Evolutionary conservation across 352 stramenopile species (phyloP), one percentile per base, ranked within the genome.

Genomic region (Elongisporangium anandrum): DNA sequence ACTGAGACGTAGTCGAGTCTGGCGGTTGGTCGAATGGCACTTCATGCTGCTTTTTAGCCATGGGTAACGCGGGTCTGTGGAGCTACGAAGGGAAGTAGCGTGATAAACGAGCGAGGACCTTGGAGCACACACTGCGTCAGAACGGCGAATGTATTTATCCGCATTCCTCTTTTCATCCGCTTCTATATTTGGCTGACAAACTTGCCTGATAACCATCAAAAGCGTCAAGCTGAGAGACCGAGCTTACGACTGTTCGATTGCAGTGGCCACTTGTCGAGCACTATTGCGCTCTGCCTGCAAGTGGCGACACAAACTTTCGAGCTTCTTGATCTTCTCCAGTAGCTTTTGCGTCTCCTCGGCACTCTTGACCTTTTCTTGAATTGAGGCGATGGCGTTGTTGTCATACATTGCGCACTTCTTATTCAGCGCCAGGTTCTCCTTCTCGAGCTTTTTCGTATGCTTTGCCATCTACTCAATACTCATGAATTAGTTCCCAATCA

Each of bases 401-500:
- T 95, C 86, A 61, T 95, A 95, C 50, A 77, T 68, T 26, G 81
- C 81, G 61, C 82, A 92, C 53, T 95, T 95, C 54, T 88, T 94
- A 55, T 85, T 81, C 0, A 95, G 69, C 16, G 82, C 68, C 19
- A 70, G 39, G 57, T 95, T 95, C 51, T 95, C 86, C 57, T 94
- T 95, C 65, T 95, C 86, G 2, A 95, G 64, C 47, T 88, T 87
- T 61, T 93, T 93, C n/a, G 80, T 92, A 17, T 86, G 76, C 68
- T 95, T 95, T 34, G 73, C 69, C 84, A 95, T 92, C 67, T 82
- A 52, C 22, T n/a, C 21, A 17, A 50, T 21, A 15, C 56, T 7
- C 20, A 17, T 39, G 6, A 34, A 16, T 29, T 10, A 56, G n/a
- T 29, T 22, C 17, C 20, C 19, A 50, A 50, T 19, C 6, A 38